Evolutionary conservation across 805 yeast species (phyloP).

Genomic region (Sugiyamaella boreocaroliniensis): DNA sequence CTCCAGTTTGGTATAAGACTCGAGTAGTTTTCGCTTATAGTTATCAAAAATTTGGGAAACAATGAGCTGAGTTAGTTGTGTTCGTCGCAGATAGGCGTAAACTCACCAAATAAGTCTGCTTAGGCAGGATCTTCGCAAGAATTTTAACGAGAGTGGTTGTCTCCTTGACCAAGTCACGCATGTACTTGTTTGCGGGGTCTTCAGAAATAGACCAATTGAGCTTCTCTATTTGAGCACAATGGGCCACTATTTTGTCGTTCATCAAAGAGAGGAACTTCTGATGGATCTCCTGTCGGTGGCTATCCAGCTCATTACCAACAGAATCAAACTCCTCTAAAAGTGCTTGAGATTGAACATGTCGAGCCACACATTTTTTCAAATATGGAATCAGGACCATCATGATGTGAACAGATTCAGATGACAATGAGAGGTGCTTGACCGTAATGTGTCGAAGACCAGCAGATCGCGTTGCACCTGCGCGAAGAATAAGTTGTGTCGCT

Average conservation of each 20-base stretch:
- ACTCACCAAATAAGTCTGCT: constrained; percentile 26
- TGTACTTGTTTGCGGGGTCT: constrained; percentile 50
- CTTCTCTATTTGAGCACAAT: constrained; percentile 41
- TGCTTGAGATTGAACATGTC: constrained; percentile 27
- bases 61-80: constrained; percentile 21
- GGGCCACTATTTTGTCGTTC: constrained; percentile 54
- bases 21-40: constrained; percentile 50
- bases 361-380: constrained; percentile 28
- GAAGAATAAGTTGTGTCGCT: constrained; percentile 53
- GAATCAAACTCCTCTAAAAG: constrained; percentile 34
- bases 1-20: constrained; percentile 42
- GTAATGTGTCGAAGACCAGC: constrained; percentile 71
- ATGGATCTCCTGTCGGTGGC: constrained; percentile 58
- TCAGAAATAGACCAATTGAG: constrained; percentile 45
- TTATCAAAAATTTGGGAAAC: constrained; percentile 38
- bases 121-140: constrained; percentile 51
- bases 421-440: constrained; percentile 61
- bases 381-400: constrained; percentile 37
- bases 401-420: constrained; percentile 56
- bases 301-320: constrained; percentile 40
- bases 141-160: constrained; percentile 58
- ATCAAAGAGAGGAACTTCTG: constrained; percentile 61
- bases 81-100: background rate
- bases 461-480: constrained; percentile 69
- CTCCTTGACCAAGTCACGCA: constrained; percentile 61